A percentile compares a stretch with the other conserved stretches of the same genome.
Evolutionary conservation across 306 rosid genomes (phyloP).

Genomic region (Styphnolobium japonicum): DNA sequence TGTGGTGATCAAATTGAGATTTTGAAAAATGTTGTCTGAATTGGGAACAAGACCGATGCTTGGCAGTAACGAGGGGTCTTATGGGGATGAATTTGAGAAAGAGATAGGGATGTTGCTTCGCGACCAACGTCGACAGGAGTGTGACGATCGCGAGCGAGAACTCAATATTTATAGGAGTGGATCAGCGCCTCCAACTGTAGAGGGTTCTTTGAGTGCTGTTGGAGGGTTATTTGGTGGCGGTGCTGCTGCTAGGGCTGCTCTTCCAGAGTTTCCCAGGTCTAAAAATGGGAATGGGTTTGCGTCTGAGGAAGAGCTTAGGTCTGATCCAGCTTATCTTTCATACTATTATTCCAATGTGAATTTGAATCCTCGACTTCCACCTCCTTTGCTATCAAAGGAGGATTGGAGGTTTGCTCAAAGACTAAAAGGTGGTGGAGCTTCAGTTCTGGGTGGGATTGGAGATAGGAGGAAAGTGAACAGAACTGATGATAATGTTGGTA

Average conservation of each 20-base stretch:
- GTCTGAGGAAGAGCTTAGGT: slow-evolving; percentile 88
- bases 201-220: slow-evolving; percentile 81
- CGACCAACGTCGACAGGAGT: slow-evolving; percentile 75
- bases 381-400: slow-evolving; percentile 85
- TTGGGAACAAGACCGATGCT: slow-evolving; percentile 74
- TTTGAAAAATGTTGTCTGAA: slow-evolving; percentile 71
- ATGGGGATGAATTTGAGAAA: slow-evolving; percentile 82
- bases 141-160: slow-evolving; percentile 69
- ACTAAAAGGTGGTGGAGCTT: slow-evolving; percentile 68
- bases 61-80: slow-evolving; percentile 76
- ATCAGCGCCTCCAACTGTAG: slow-evolving; percentile 91
- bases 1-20: slow-evolving; percentile 22
- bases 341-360: slow-evolving; percentile 84
- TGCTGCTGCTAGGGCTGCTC: neutral
- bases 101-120: slow-evolving; percentile 85
- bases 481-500: slow-evolving; percentile 54
- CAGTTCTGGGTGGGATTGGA: slow-evolving; percentile 80
- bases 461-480: slow-evolving; percentile 68
- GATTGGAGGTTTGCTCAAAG: slow-evolving; percentile 85
- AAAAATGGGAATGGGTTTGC: slow-evolving; percentile 60
- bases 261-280: slow-evolving; percentile 49
- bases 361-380: slow-evolving; percentile 83
- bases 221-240: slow-evolving; percentile 63
- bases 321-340: slow-evolving; percentile 81
- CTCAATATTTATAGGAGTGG: slow-evolving; percentile 82